Conservation (phyloP, 192 early-diverging fungal genomes). For the Umbelopsis sp. region DNA sequence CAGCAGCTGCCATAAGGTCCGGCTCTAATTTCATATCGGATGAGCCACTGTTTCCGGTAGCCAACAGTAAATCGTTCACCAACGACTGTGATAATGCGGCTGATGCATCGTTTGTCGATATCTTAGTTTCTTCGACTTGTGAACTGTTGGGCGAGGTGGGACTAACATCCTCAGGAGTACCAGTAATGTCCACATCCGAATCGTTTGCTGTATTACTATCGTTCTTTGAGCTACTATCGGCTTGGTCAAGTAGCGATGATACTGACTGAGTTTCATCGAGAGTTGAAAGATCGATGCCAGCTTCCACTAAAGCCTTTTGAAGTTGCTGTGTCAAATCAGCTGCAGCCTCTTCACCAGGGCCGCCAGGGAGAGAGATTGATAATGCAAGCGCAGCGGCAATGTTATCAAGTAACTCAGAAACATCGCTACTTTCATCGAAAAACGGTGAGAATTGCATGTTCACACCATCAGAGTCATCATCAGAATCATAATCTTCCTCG, state of each 20-base stretch:
- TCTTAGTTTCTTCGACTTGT: background rate
- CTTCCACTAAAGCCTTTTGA: conserved; percentile 11
- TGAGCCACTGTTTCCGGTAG: background rate
- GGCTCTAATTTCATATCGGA: background rate
- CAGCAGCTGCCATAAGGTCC: conserved; percentile 1
- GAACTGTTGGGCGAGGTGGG: background rate
- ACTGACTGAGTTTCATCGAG: background rate
- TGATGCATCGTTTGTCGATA: background rate
- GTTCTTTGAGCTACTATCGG: background rate
- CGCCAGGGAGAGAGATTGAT: conserved; percentile 1
- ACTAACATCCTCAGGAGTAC: background rate
- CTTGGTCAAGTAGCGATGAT: background rate
- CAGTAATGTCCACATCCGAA: conserved; percentile 11
- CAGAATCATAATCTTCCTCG: conserved; percentile 23
- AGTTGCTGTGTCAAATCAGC: conserved; percentile 9
- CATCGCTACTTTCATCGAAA: conserved; percentile 5
- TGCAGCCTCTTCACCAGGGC: background rate
- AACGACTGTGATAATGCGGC: conserved; percentile 10
- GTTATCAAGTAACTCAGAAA: conserved; percentile 3
- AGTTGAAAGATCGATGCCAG: conserved; percentile 16
- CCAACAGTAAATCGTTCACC: background rate
- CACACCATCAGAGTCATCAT: background rate
- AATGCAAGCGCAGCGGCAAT: conserved; percentile 13
- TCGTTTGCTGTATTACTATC: background rate
- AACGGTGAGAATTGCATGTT: conserved; percentile 11